These are phyloP conservation scores for Lotus japonicus DNA, from an alignment of 306 rosid species.

Conservation along the genomic window DNA sequence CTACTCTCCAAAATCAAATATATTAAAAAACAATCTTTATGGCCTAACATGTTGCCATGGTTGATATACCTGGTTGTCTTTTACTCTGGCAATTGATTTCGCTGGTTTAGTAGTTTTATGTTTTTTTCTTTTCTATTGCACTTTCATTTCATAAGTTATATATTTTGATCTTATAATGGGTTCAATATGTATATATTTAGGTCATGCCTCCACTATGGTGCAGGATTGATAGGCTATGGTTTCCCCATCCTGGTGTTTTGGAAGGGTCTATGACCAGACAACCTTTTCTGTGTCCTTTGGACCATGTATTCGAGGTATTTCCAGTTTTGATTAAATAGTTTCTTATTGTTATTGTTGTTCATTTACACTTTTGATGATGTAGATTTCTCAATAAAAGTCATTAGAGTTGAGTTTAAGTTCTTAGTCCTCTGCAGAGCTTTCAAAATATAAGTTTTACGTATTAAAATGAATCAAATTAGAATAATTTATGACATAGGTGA, in stretches of 20 bases:
- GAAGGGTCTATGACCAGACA: constrained; percentile 87
- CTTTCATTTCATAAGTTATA: constrained; percentile 18
- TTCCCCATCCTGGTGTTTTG: constrained; percentile 89
- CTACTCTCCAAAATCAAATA: not conserved
- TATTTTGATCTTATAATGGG: constrained; percentile 21
- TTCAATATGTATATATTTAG: constrained; percentile 35
- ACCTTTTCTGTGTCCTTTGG: constrained; percentile 93
- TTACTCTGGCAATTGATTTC: not conserved
- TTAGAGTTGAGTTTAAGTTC: not conserved
- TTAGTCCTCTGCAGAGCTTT: not conserved
- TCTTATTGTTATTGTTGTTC: not conserved
- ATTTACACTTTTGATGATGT: not conserved
- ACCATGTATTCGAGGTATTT: constrained; percentile 95
- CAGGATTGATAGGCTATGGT: constrained; percentile 97
- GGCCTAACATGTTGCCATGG: not conserved
- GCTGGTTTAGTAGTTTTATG: not conserved
- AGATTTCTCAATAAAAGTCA: not conserved
- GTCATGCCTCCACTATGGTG: constrained; percentile 99
- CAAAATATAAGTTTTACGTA: not conserved
- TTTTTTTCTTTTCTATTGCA: constrained; percentile 12
- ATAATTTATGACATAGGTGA: not conserved
- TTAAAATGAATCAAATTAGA: not conserved
- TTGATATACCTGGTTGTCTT: constrained; percentile 6
- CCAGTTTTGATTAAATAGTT: constrained; percentile 13
- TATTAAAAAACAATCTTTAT: not conserved